These are phyloP conservation scores for Chamaecrista fasciculata DNA, from an alignment of 306 rosid species.

Conservation along the genomic window DNA sequence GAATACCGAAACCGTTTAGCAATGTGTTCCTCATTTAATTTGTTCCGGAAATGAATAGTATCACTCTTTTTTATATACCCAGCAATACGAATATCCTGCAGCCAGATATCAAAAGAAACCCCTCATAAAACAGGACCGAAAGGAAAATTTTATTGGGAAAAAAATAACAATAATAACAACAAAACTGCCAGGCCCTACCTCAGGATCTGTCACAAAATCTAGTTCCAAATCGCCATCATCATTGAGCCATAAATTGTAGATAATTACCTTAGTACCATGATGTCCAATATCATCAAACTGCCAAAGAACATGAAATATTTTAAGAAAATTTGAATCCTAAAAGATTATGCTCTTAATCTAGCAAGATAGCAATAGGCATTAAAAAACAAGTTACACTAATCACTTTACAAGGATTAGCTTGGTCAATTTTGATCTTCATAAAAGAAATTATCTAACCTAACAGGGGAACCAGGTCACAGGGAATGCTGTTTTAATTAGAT, in stretches of 20 bases:
- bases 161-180: conserved; percentile 4
- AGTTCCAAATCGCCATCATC: conserved; percentile 71
- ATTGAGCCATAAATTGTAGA: conserved; percentile 83
- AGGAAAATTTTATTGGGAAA: no score
- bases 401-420: conserved; percentile 9
- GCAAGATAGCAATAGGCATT: conserved; percentile 8
- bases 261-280: conserved; percentile 84
- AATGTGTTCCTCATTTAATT: conserved; percentile 67
- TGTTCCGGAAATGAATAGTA: conserved; percentile 28
- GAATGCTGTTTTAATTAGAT: neutral
- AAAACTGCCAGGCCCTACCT: conserved; percentile 45
- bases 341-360: conserved; percentile 7
- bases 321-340: conserved; percentile 21
- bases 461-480: neutral
- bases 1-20: conserved; percentile 66
- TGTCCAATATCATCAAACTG: conserved; percentile 83
- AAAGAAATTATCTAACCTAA: neutral
- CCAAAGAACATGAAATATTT: conserved; percentile 23
- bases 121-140: conserved; percentile 21
- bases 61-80: conserved; percentile 55
- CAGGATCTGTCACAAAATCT: conserved; percentile 64
- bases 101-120: conserved; percentile 28
- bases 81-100: conserved; percentile 73
- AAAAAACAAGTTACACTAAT: neutral
- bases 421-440: conserved; percentile 15